phyloP scores from a whole-genome alignment of 1,284 basidiomycete genomes.

The Ustilago crameri region DNA sequence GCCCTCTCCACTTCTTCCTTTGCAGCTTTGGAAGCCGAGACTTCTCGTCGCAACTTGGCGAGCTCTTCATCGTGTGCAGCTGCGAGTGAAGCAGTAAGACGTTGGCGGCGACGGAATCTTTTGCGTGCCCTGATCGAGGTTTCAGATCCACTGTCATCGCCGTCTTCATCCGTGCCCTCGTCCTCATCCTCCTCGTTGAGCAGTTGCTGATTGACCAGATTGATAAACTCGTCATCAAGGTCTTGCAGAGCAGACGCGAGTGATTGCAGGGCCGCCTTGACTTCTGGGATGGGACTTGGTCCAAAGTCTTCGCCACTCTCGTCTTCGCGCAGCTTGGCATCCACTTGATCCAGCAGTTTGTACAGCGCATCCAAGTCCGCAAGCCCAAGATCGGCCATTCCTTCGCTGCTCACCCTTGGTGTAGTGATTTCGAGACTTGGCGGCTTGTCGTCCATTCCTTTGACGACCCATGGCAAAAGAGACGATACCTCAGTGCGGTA shows the following conservation, averaged over 20 bases:
- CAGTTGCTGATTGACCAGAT: constrained; percentile 54
- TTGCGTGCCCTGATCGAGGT: constrained; percentile 39
- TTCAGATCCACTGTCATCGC: constrained; percentile 40
- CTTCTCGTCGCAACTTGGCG: constrained; percentile 25
- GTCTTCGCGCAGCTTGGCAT: constrained; percentile 33
- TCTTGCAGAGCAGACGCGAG: constrained; percentile 52
- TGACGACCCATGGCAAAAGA: constrained; percentile 60
- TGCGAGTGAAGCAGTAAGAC: constrained; percentile 28
- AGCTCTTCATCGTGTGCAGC: constrained; percentile 25
- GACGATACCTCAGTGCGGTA: constrained; percentile 49
- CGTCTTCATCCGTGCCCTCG: constrained; percentile 32
- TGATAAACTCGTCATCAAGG: constrained; percentile 55
- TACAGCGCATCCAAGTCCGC: constrained; percentile 53
- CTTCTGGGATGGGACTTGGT: constrained; percentile 47
- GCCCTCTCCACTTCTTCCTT: constrained; percentile 26
- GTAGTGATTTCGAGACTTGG: constrained; percentile 64
- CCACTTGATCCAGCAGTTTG: constrained; percentile 52
- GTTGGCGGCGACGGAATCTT: constrained; percentile 22
- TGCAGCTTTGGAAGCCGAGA: constrained; percentile 20
- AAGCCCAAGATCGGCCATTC: constrained; percentile 43
- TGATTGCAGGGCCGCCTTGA: constrained; percentile 44
- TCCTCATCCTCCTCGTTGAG: constrained; percentile 44
- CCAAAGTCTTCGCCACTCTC: constrained; percentile 7
- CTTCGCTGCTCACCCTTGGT: constrained; percentile 37
- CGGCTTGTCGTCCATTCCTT: constrained; percentile 55